Percentiles rank a stretch among this genome's conserved stretches.
Conservation (phyloP, 306 rosid genomes). For the Quercus aquifolioides region DNA sequence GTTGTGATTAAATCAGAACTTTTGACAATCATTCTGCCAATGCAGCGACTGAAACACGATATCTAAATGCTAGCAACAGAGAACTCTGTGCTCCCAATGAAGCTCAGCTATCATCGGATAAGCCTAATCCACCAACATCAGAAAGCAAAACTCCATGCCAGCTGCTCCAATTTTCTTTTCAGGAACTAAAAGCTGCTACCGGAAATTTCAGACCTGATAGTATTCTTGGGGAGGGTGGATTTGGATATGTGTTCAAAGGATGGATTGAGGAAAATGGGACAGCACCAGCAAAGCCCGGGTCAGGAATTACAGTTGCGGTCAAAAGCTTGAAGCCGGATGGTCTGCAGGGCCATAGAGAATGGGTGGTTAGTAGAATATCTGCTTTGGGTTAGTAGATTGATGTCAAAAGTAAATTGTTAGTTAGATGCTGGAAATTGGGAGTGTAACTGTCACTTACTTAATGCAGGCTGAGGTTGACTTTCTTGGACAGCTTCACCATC, state of each 20-base stretch:
- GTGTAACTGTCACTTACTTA: constrained; percentile 28
- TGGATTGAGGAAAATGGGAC: constrained; percentile 99
- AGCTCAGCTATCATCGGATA: constrained; percentile 66
- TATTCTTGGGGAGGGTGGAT: constrained; percentile 98
- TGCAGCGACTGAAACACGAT: constrained; percentile 90
- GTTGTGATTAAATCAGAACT: constrained; percentile 18
- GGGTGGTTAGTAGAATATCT: constrained; percentile 96
- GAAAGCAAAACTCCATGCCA: constrained; percentile 58
- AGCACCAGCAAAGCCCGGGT: constrained; percentile 91
- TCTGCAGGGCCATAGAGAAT: constrained; percentile 99
- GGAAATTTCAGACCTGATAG: constrained; percentile 99
- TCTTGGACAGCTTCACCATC: constrained; percentile 97
- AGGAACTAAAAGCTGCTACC: constrained; percentile 88
- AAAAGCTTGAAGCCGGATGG: constrained; percentile 96
- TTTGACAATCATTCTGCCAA: constrained; percentile 24
- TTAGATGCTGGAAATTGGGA: constrained; percentile 24
- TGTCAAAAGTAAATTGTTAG: constrained; percentile 30
- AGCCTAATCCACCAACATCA: constrained; percentile 51
- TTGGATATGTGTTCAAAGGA: constrained; percentile 93
- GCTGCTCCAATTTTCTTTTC: constrained; percentile 76
- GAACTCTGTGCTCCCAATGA: constrained; percentile 74
- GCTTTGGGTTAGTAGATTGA: constrained; percentile 71
- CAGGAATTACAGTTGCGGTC: constrained; percentile 91
- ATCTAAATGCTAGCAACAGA: constrained; percentile 90
- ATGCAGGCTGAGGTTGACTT: constrained; percentile 96